These are phyloP conservation scores for Tetragonia tetragonoides DNA, from an alignment of 148 eudicot genomes.

Conservation along the genomic window DNA sequence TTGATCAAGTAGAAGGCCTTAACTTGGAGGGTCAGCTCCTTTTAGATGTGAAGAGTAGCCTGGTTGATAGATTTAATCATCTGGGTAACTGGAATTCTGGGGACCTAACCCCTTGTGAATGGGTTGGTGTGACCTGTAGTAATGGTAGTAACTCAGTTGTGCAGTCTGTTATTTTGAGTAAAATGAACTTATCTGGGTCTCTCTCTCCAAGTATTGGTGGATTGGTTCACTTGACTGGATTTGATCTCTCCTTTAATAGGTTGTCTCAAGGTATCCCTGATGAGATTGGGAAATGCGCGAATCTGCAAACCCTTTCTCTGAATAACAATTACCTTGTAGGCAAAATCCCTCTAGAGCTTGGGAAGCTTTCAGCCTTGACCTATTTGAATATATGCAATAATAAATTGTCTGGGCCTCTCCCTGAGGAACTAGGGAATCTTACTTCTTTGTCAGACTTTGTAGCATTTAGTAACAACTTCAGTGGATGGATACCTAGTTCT, in stretches of 20 bases:
- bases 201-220: conserved; percentile 61
- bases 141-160: conserved; percentile 42
- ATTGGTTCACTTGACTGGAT: conserved; percentile 37
- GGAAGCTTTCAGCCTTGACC: conserved; percentile 28
- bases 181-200: conserved; percentile 64
- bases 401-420: conserved; percentile 38
- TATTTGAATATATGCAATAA: conserved; percentile 30
- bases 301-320: conserved; percentile 46
- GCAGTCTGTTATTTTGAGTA: conserved; percentile 44
- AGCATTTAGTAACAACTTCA: conserved; percentile 30
- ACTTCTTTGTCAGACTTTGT: conserved; percentile 31
- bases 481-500: conserved; percentile 34
- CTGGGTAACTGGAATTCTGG: conserved; percentile 60
- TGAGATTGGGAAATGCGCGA: conserved; percentile 66
- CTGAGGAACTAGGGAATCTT: conserved; percentile 37
- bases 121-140: conserved; percentile 79
- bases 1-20: conserved; percentile 49
- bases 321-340: conserved; percentile 62
- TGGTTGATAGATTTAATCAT: conserved; percentile 39
- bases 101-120: conserved; percentile 67
- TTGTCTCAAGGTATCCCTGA: conserved; percentile 59
- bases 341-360: conserved; percentile 28
- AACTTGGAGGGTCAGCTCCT: conserved; percentile 64
- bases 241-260: conserved; percentile 54
- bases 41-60: conserved; percentile 51